phyloP scores from a whole-genome alignment of 495 filamentous ascomycete genomes.

The Penicillium soppii region DNA sequence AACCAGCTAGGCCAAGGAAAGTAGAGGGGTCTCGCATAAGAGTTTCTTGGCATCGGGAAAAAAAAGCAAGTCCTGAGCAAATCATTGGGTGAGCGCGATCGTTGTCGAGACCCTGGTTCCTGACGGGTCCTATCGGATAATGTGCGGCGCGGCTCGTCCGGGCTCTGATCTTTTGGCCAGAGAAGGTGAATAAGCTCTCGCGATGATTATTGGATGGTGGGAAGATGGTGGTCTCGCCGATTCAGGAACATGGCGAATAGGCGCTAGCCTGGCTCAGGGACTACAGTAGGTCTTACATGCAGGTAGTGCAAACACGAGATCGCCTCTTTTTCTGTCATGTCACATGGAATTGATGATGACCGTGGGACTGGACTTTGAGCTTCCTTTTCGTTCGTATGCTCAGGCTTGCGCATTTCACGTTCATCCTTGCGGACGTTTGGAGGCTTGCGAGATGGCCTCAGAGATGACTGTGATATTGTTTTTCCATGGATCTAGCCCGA shows the following conservation, averaged over 20 bases:
- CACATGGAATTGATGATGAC: background rate
- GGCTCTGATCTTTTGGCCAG: background rate
- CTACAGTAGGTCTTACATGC: background rate
- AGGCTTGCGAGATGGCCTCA: too few relatives aligned
- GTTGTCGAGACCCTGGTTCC: background rate
- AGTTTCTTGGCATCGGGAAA: conserved; percentile 7
- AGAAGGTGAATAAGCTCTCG: background rate
- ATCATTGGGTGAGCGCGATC: conserved; percentile 1
- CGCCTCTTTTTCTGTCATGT: background rate
- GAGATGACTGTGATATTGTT: too few relatives aligned
- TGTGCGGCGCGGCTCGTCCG: background rate
- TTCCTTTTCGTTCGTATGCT: background rate
- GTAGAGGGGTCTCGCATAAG: conserved; percentile 8
- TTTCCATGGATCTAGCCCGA: too few relatives aligned
- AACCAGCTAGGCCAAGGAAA: background rate
- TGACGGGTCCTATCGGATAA: background rate
- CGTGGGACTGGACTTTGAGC: too few relatives aligned
- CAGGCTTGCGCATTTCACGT: background rate
- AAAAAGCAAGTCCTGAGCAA: background rate
- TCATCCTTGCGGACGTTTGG: background rate
- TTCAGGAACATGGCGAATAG: conserved; percentile 23
- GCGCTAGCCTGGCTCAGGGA: background rate
- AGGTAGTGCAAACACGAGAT: conserved; percentile 13
- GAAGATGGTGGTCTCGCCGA: background rate
- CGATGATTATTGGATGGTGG: background rate